These are phyloP conservation scores for Juncus inflexus DNA, from an alignment of 176 grass and related monocot species.

Conservation along the genomic window DNA sequence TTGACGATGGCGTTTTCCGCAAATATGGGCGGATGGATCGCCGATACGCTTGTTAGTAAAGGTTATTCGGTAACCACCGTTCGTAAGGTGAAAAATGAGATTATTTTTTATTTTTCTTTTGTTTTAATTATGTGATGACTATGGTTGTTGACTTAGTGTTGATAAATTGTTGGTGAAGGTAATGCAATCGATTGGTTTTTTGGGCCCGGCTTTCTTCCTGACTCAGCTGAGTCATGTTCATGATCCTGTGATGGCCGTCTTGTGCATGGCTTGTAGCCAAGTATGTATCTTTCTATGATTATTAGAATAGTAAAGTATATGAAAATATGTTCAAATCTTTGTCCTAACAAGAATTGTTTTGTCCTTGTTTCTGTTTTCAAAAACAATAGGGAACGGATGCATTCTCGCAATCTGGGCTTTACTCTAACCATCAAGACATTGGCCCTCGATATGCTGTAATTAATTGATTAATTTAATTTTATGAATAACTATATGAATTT, in stretches of 20 bases:
- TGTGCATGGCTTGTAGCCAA: constrained; percentile 97
- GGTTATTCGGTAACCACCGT: constrained; percentile 84
- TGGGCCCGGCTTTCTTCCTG: constrained; percentile 94
- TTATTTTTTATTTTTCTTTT: neutral
- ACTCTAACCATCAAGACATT: constrained; percentile 98
- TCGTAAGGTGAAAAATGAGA: constrained; percentile 57
- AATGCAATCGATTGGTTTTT: constrained; percentile 98
- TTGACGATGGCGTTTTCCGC: constrained; percentile 91
- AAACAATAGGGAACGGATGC: constrained; percentile 75
- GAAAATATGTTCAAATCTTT: no score
- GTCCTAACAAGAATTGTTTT: no score
- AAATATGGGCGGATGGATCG: constrained; percentile 97
- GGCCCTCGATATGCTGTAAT: constrained; percentile 80
- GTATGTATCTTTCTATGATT: constrained; percentile 37
- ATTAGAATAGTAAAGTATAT: constrained; percentile 1
- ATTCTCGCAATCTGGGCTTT: constrained; percentile 93
- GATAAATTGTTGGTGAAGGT: constrained; percentile 49
- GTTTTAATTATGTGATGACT: neutral
- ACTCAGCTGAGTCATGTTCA: constrained; percentile 89
- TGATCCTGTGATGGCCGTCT: constrained; percentile 80
- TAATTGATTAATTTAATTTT: neutral
- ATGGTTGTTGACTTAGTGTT: constrained; percentile 8
- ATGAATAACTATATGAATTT: neutral
- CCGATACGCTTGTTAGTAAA: constrained; percentile 95
- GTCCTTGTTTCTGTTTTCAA: constrained; percentile 7